Evolutionary conservation across 106 monocot species (phyloP), one percentile per base, ranked within the genome.

Genomic region (Narthecium ossifragum): DNA sequence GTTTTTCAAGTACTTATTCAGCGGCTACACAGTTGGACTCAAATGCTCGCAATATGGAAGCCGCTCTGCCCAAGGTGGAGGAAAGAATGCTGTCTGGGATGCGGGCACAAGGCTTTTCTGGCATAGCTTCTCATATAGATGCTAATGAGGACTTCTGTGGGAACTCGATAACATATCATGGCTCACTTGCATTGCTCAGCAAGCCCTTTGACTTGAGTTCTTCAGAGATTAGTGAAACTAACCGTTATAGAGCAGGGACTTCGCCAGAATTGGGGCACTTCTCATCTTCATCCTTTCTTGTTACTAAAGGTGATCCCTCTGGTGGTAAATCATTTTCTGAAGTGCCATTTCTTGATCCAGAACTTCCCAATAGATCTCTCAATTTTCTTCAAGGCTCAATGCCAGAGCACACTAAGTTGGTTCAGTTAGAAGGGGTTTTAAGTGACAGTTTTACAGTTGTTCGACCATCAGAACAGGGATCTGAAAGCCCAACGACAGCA

Each of bases 81-180:
- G 64, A 57, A 26, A 49, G 39, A 37, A 11, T 73, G 34, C 21
- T 48, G 6, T 30, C 63, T 43, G 63, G 47, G 24, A 46, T 65
- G 34, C 63, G 22, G 46, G n/a, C 53, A 7, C 40, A 38, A n/a
- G 65, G 58, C 0, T 55, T 36, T 34, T 40, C 61, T 17, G 46
- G 46, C 36, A 23, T 15, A 18, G 21, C 24, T 70, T 12, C 52
- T 34, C 30, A 31, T 6, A 15, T 27, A 17, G 53, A 37, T 63
- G 3, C 39, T 28, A 46, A 40, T 29, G 46, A 58, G 20, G 34
- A 53, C 12, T 17, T 57, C n/a, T 10, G 15, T 6, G 54, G 56
- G 6, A 49, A 18, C 32, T 65, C 60, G 34, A 38, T 54, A 38
- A 62, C 51, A 34, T 49, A 45, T 14, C 14, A 30, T 43, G 50